Evolutionary conservation across 2,329 filamentous ascomycete genomes (phyloP).

Genomic region (Cordyceps pruinosa): DNA sequence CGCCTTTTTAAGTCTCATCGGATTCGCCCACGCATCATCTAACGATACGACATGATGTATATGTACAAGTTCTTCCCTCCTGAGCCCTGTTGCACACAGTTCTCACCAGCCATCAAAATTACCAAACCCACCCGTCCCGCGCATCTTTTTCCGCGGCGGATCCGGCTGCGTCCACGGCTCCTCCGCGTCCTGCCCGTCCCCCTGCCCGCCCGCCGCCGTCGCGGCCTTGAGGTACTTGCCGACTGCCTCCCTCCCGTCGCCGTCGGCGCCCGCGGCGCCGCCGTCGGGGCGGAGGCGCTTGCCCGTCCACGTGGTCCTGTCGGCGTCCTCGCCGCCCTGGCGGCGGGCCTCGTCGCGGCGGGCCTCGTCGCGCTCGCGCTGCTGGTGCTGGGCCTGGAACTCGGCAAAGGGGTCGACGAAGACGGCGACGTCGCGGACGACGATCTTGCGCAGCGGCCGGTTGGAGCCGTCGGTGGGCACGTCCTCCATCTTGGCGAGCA

Average conservation of each 20-base stretch:
- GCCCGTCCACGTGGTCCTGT: constrained; percentile 91
- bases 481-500: constrained; percentile 69
- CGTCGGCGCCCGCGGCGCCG: constrained; percentile 41
- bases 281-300: constrained; percentile 73
- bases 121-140: constrained; percentile 69
- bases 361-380: constrained; percentile 52
- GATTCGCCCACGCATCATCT: background rate
- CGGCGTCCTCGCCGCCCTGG: constrained; percentile 73
- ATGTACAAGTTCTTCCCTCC: background rate
- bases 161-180: constrained; percentile 45
- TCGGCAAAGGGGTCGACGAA: constrained; percentile 95
- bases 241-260: constrained; percentile 38
- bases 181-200: constrained; percentile 57
- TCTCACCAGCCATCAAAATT: constrained; percentile 86
- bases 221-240: constrained; percentile 70
- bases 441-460: constrained; percentile 68
- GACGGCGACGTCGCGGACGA: constrained; percentile 75
- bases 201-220: constrained; percentile 20
- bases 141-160: constrained; percentile 74
- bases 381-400: constrained; percentile 68
- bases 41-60: background rate
- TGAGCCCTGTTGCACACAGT: background rate
- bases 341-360: constrained; percentile 55
- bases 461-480: constrained; percentile 69
- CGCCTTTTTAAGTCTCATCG: background rate